A percentile compares a stretch with the other conserved stretches of the same genome.
Evolutionary conservation across 1,284 basidiomycete species (phyloP).

Genomic region (Vanrija sp.): DNA sequence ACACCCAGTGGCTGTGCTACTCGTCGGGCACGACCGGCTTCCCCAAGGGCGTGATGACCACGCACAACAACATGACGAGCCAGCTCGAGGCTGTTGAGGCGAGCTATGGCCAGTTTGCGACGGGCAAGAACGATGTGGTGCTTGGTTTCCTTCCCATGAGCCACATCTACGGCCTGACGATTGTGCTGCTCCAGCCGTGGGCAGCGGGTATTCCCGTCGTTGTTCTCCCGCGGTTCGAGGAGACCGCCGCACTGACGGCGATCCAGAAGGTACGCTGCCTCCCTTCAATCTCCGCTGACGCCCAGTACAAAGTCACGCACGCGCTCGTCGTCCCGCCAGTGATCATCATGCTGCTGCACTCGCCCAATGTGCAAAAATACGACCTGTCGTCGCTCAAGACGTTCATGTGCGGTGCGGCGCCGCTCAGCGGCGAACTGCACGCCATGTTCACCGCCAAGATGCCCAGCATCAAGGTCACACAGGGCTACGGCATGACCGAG

Average conservation of each 20-base stretch:
- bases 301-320: constrained; percentile 60
- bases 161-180: constrained; percentile 19
- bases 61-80: constrained; percentile 61
- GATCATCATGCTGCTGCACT: constrained; percentile 56
- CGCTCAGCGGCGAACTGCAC: constrained; percentile 56
- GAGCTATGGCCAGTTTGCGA: constrained; percentile 3
- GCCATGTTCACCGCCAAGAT: constrained; percentile 23
- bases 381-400: constrained; percentile 62
- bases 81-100: constrained; percentile 17
- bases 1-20: constrained; percentile 56
- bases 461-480: constrained; percentile 29
- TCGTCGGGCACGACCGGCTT: constrained; percentile 58
- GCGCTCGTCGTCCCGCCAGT: constrained; percentile 79
- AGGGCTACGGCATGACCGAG: constrained; percentile 54
- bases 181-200: constrained; percentile 61
- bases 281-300: neutral
- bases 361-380: constrained; percentile 62
- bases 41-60: constrained; percentile 54
- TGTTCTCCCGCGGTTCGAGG: constrained; percentile 63
- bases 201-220: constrained; percentile 60
- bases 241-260: constrained; percentile 57
- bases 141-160: constrained; percentile 13
- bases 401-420: constrained; percentile 76
- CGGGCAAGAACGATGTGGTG: constrained; percentile 5
- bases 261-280: constrained; percentile 59